A percentile compares a stretch with the other conserved stretches of the same genome.
Conservation (phyloP, 164 flowering plant species). For the Macadamia integrifolia region DNA sequence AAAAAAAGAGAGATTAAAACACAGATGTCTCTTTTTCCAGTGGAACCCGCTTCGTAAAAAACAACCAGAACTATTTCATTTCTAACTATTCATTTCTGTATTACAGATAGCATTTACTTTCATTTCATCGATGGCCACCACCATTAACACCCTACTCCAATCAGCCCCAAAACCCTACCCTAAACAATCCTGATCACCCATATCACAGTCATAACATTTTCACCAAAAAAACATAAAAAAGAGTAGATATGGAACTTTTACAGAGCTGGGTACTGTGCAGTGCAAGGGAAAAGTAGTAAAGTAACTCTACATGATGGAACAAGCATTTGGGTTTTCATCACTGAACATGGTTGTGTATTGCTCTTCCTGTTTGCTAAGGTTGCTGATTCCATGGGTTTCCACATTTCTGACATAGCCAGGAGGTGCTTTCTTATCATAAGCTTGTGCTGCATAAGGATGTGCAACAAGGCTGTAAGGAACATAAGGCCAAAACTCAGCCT, state of each 20-base stretch:
- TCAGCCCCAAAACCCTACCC: no score
- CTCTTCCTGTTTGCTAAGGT: conserved; percentile 40
- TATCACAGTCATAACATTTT: no score
- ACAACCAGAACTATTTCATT: no score
- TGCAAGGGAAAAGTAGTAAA: neutral
- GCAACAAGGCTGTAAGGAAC: conserved; percentile 67
- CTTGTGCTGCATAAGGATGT: conserved; percentile 58
- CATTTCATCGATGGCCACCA: no score
- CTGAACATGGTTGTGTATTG: conserved; percentile 60
- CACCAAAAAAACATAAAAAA: no score
- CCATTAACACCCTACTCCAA: no score
- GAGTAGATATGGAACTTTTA: neutral
- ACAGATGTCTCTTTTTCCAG: no score
- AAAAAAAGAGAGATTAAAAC: no score
- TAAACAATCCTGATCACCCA: no score
- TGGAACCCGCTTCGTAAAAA: no score
- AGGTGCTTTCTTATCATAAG: conserved; percentile 91
- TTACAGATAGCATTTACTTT: no score
- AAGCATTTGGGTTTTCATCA: conserved; percentile 86
- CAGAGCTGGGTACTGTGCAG: neutral
- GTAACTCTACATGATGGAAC: conserved; percentile 60
- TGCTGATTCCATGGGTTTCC: conserved; percentile 23
- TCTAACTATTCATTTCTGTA: no score
- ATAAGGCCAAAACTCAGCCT: conserved; percentile 78
- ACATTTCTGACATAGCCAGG: conserved; percentile 55